These are phyloP conservation scores for Naematelia aurantialba DNA, from an alignment of 768 basidiomycete genomes.

Conservation along the genomic window DNA sequence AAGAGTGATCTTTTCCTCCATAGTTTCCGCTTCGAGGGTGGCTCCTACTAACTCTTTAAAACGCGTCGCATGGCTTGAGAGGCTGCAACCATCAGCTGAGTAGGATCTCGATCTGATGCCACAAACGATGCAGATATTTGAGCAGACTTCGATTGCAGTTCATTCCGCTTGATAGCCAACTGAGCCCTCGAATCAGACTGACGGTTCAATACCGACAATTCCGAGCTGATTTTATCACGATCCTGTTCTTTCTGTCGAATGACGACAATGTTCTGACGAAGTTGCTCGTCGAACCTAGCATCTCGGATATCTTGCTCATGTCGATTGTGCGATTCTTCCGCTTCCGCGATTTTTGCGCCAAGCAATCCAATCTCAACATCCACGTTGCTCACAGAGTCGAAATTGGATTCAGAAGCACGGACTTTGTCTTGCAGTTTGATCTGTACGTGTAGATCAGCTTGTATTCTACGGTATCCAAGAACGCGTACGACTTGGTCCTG, in stretches of 20 bases:
- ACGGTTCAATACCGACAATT: conserved; percentile 65
- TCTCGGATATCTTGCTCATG: conserved; percentile 39
- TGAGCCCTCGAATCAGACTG: conserved; percentile 80
- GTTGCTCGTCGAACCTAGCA: conserved; percentile 43
- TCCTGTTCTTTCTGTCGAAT: conserved; percentile 64
- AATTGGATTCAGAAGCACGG: conserved; percentile 39
- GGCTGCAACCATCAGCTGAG: conserved; percentile 52
- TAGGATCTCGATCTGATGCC: background rate
- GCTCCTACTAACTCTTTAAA: conserved; percentile 65
- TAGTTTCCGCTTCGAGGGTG: conserved; percentile 60
- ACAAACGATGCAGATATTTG: conserved; percentile 69
- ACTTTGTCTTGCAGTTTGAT: conserved; percentile 42
- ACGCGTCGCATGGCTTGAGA: conserved; percentile 61
- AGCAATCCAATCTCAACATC: conserved; percentile 58
- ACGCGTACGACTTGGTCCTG: conserved; percentile 49
- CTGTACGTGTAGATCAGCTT: conserved; percentile 18
- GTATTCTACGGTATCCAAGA: background rate
- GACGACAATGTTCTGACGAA: conserved; percentile 40
- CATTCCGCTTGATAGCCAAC: conserved; percentile 67
- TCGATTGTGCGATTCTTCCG: conserved; percentile 21
- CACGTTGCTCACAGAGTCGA: conserved; percentile 46
- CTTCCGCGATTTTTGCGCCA: conserved; percentile 37
- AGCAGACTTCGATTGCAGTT: conserved; percentile 61
- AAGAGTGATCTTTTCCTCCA: conserved; percentile 70
- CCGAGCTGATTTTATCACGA: conserved; percentile 66